phyloP scores from a whole-genome alignment of 2,329 filamentous ascomycete species.

The Coniochaeta hoffmannii region DNA sequence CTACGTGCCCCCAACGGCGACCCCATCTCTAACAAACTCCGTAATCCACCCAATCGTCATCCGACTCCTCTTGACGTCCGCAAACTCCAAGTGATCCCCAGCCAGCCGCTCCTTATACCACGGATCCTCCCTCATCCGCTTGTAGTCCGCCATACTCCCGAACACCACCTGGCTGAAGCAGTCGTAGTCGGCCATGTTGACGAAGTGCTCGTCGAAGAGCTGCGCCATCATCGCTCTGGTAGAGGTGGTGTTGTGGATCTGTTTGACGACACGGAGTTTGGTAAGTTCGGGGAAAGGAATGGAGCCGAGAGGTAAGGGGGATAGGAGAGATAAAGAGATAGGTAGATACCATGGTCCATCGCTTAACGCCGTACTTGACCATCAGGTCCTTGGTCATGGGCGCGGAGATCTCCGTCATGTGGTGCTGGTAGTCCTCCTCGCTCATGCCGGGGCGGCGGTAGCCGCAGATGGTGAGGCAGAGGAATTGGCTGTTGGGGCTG shows the following conservation, averaged over 20 bases:
- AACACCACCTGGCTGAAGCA: slow-evolving; percentile 43
- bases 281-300: too few species aligned
- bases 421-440: slow-evolving; percentile 36
- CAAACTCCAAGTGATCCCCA: slow-evolving; percentile 40
- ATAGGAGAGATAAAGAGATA: not conserved
- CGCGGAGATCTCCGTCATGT: slow-evolving; percentile 39
- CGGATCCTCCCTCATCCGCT: slow-evolving; percentile 39
- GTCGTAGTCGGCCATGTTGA: slow-evolving; percentile 41
- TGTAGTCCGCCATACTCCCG: slow-evolving; percentile 34
- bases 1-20: not conserved
- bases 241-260: slow-evolving; percentile 32
- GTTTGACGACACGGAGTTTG: too few species aligned
- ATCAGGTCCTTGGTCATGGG: slow-evolving; percentile 39
- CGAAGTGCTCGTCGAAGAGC: slow-evolving; percentile 37
- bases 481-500: slow-evolving; percentile 4
- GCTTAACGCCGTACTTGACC: slow-evolving; percentile 34
- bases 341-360: slow-evolving; percentile 33
- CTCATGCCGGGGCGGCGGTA: slow-evolving; percentile 39
- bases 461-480: slow-evolving; percentile 40
- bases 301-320: not conserved
- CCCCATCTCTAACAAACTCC: not conserved
- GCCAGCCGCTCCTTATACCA: slow-evolving; percentile 37
- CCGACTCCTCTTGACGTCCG: slow-evolving; percentile 36
- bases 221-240: slow-evolving; percentile 31
- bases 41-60: not conserved